phyloP scores from a whole-genome alignment of 108 stramenopile species.

The Stephanodiscus minutulus region DNA sequence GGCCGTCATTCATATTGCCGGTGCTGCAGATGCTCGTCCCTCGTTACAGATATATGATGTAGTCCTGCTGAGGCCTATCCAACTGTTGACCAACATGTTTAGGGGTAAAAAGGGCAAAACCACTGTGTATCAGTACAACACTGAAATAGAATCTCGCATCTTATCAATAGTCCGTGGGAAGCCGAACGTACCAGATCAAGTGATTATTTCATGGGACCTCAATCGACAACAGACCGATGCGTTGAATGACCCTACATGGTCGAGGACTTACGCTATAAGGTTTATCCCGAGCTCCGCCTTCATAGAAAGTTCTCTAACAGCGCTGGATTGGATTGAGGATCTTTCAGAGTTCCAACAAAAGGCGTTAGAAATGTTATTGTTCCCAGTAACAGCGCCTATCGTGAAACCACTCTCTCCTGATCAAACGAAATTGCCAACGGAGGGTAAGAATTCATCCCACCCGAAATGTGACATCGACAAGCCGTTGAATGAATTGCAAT shows the following conservation, averaged over 20 bases:
- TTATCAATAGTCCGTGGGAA: conserved; percentile 19
- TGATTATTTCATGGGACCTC: conserved; percentile 38
- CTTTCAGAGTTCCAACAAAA: conserved; percentile 21
- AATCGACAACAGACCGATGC: conserved; percentile 8
- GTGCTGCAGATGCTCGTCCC: conserved; percentile 67
- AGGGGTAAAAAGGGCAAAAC: neutral
- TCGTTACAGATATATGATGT: conserved; percentile 57
- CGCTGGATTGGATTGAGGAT: conserved; percentile 54
- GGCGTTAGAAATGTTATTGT: conserved; percentile 42
- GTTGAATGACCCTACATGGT: conserved; percentile 10
- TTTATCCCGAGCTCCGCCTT: conserved; percentile 48
- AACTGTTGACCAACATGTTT: neutral
- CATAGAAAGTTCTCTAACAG: conserved; percentile 48
- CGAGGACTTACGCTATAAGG: conserved; percentile 33
- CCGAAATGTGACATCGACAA: conserved; percentile 1
- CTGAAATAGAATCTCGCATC: conserved; percentile 41
- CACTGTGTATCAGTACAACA: neutral
- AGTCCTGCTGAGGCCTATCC: conserved; percentile 61
- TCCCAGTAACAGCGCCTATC: conserved; percentile 48
- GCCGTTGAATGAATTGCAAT: conserved; percentile 52
- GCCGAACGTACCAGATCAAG: conserved; percentile 27
- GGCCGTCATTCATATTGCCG: conserved; percentile 29
- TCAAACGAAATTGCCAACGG: conserved; percentile 7
- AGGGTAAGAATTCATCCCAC: neutral
- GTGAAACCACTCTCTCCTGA: conserved; percentile 28